Conservation (phyloP, 169 alveolate species). For the Plasmodium coatneyi region DNA sequence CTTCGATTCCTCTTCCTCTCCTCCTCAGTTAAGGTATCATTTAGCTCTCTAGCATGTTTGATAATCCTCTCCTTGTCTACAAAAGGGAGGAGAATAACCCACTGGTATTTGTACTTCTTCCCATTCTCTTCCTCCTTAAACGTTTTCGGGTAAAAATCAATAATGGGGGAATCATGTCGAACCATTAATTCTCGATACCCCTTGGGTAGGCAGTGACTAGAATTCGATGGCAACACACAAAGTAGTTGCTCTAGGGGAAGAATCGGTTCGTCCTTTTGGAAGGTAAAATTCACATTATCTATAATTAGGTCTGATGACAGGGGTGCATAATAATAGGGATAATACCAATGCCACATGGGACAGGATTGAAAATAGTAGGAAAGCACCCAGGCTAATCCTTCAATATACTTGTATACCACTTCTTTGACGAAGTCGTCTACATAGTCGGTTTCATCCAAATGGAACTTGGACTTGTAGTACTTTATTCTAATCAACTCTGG, state of each 20-base stretch:
- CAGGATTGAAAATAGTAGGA: slow-evolving; percentile 94
- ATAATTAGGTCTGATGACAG: slow-evolving; percentile 94
- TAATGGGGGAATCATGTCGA: slow-evolving; percentile 82
- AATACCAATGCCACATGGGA: slow-evolving; percentile 98
- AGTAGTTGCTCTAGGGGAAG: slow-evolving; percentile 96
- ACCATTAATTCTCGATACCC: slow-evolving; percentile 83
- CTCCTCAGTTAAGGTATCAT: slow-evolving; percentile 78
- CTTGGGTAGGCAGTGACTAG: slow-evolving; percentile 94
- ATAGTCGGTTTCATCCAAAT: slow-evolving; percentile 56
- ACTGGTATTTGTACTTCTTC: slow-evolving; percentile 86
- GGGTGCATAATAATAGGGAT: slow-evolving; percentile 99
- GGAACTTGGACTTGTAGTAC: slow-evolving; percentile 65
- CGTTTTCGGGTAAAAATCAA: slow-evolving; percentile 85
- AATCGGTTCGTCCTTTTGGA: slow-evolving; percentile 93
- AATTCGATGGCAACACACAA: slow-evolving; percentile 97
- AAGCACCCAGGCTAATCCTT: slow-evolving; percentile 97
- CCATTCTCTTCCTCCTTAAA: slow-evolving; percentile 90
- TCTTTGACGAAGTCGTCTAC: slow-evolving; percentile 61
- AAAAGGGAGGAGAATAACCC: slow-evolving; percentile 91
- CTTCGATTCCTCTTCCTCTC: slow-evolving; percentile 81
- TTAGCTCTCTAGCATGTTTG: slow-evolving; percentile 81
- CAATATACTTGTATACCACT: slow-evolving; percentile 89
- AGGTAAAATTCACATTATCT: slow-evolving; percentile 64
- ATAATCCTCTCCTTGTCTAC: slow-evolving; percentile 86
- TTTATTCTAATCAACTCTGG: slow-evolving; percentile 43